Base-by-base conservation (phyloP, 805 yeast species). In the Kodamaea neixiangensis region DNA sequence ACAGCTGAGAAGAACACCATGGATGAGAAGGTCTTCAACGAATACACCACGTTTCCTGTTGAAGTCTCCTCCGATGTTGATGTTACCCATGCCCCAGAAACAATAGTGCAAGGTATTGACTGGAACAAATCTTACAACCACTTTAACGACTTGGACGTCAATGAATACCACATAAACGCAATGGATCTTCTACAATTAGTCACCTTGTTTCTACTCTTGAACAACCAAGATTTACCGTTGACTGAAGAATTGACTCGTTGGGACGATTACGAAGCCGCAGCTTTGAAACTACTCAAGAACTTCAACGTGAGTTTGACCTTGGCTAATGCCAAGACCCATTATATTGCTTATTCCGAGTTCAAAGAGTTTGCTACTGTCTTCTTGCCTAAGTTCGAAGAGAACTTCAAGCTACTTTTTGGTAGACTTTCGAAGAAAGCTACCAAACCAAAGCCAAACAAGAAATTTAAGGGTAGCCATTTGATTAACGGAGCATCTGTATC, bases 251-350 rank as follows among this genome's bases (percentile, higher is more conserved):
- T 45, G 35, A 37, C 13, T 69, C 38, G 68, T 4, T 79, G 85
- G 81, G 51, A 61, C 0, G 58, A 62, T 2, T 85, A 77, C 64
- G 76, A 77, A 53, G 46, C 53, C 0, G 59, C 68, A 29, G 83
- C 89, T 0, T 43, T 73, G 31, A 61, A 70, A 18, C 58, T 87
- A 17, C 50, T 85, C 14, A 64, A 81, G 48, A 72, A 82, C n/a
- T 74, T 87, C 63, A 73, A 79, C 49, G 53, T 73, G 1, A 57
- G 62, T 2, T 67, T 81, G 31, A 62, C 60, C 0, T 40, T 51
- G 0, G 40, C 55, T 1, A 67, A 64, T 34, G 33, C 66, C 17
- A 45, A 57, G 11, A 48, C 55, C 2, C 21, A 34, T 38, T 1
- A 43, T 9, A 56, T 68, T 7, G 22, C 56, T 5, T 65, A 48